Conservation (phyloP, 176 grass and related monocot species). For the maize (Zea mays) region Zm-B73-REFERENCE-NAM-5.0 NC_050102.1:167831001-167831500, state of each 20-base stretch:
- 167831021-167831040: too few species aligned
- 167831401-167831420: neutral
- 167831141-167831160: neutral
- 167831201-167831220: neutral
- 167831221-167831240: neutral
- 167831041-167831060: neutral
- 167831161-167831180: neutral
- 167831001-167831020: neutral
- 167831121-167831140: neutral
- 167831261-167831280: neutral
- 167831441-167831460: neutral
- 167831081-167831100: neutral
- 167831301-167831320: conserved; percentile 26
- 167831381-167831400: conserved; percentile 25
- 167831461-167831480: too few species aligned
- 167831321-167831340: neutral
- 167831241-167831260: neutral
- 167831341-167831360: conserved; percentile 9
- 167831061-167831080: neutral
- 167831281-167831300: neutral
- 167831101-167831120: conserved; percentile 11
- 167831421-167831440: neutral
- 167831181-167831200: neutral
- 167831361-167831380: conserved; percentile 28
- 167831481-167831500: conserved; percentile 11